Conservation (phyloP, 345 rosid genomes). For the Arabis alpina region DNA sequence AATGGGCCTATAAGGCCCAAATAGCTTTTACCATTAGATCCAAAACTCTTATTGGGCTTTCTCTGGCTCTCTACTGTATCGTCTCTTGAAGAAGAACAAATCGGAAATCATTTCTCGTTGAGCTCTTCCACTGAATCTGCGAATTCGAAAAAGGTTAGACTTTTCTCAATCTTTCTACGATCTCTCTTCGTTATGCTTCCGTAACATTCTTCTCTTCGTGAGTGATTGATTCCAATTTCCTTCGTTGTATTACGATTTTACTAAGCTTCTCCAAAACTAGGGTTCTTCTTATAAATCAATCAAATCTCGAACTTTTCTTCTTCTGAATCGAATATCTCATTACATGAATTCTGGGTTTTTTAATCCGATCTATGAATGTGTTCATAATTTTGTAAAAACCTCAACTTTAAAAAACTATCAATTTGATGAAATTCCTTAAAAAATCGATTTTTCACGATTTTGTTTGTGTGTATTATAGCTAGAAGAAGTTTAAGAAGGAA, state of each 20-base stretch:
- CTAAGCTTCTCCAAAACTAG: slow-evolving; percentile 26
- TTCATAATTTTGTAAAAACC: neutral
- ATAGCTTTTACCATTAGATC: no score
- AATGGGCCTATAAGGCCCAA: no score
- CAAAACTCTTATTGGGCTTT: slow-evolving; percentile 4
- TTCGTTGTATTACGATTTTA: slow-evolving; percentile 5
- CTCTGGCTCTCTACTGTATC: neutral
- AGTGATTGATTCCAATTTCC: slow-evolving; percentile 9
- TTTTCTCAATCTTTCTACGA: slow-evolving; percentile 19
- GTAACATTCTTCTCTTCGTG: neutral
- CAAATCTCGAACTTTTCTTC: slow-evolving; percentile 11
- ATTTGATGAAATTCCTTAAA: slow-evolving; percentile 11
- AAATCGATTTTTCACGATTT: neutral
- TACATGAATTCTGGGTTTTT: neutral
- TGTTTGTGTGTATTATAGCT: slow-evolving; percentile 12
- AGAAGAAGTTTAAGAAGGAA: slow-evolving; percentile 32
- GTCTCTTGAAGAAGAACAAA: slow-evolving; percentile 14
- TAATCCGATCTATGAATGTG: slow-evolving; percentile 26
- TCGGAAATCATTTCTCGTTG: slow-evolving; percentile 23
- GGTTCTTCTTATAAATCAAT: slow-evolving; percentile 31
- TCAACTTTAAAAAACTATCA: neutral
- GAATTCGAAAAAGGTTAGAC: slow-evolving; percentile 36
- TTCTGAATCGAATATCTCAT: neutral
- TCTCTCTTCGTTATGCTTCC: slow-evolving; percentile 7
- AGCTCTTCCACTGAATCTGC: slow-evolving; percentile 32